These are phyloP conservation scores for Fallopia convolvulus DNA, from an alignment of 148 eudicot species.

Conservation along the genomic window DNA sequence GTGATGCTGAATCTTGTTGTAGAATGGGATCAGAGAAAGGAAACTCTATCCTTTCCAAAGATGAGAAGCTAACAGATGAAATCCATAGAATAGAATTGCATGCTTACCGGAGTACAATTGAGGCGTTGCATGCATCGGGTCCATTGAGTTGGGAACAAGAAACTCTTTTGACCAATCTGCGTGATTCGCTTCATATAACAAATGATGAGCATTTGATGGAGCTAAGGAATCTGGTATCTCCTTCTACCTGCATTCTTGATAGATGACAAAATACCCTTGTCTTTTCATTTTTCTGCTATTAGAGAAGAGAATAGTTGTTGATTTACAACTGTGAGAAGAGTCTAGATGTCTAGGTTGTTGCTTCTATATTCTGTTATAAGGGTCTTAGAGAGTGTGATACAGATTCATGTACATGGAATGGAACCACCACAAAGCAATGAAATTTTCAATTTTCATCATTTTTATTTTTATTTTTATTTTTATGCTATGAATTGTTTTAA, in stretches of 20 bases:
- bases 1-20: conserved; percentile 72
- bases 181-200: conserved; percentile 72
- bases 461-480: conserved; percentile 5
- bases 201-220: conserved; percentile 86
- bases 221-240: conserved; percentile 59
- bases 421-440: conserved; percentile 24
- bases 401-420: conserved; percentile 25
- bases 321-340: not conserved
- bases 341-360: conserved; percentile 13
- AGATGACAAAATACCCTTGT: conserved; percentile 36
- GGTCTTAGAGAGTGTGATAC: not conserved
- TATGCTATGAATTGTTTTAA: not conserved
- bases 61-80: conserved; percentile 40
- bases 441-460: conserved; percentile 19
- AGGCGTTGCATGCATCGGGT: conserved; percentile 77
- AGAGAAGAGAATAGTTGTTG: conserved; percentile 10
- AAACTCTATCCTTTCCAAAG: conserved; percentile 21
- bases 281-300: conserved; percentile 12
- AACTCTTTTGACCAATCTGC: conserved; percentile 73
- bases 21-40: conserved; percentile 33
- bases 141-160: conserved; percentile 91
- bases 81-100: conserved; percentile 79
- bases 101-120: conserved; percentile 70
- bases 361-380: not conserved
- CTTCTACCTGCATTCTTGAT: conserved; percentile 32